Evolutionary conservation across 176 grass and related monocot species (phyloP), one percentile per base, ranked within the genome.

Genomic region (Lolium multiflorum): DNA sequence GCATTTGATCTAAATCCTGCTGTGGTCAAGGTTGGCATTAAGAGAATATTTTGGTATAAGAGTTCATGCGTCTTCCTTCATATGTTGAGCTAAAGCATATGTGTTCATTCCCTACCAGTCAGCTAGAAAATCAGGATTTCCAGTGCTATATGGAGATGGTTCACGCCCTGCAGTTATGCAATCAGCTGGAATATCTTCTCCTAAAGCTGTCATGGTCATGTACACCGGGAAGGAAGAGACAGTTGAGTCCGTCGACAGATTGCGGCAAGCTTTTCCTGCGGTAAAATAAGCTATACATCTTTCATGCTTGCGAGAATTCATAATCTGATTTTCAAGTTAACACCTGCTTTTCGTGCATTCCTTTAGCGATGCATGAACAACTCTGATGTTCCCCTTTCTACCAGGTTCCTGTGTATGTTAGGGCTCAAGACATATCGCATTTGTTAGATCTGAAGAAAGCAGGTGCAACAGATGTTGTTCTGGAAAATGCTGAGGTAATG

Each of bases 131-230:
- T 85, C 85, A 35, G 97, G 97, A 60, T 96, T 99, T 78, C 83
- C 84, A 25, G 81, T 96, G 82, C 71, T 96, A 21, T 99, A 96
- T 15, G 97, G 97, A 67, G 97, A 99, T 88, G 94, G 97, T 43
- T 99, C 97, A 26, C 92, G 92, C 9, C 97, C 94, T n/a, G 81
- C 89, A 81, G 94, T 99, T 84, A 85, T 99, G 85, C 97, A 99
- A 62, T 96, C 97, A 67, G 97, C 97, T 51, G 90, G 97, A 77
- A 83, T 99, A 94, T 91, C 94, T n/a, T 91, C 91, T 88, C 97
- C 97, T 59, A 94, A 99, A 93, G 97, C 97, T 88, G 89, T 99
- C 59, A 96, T 99, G 94, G 62, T 96, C 71, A 99, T 99, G 97
- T 91, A 99, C 72, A 89, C 91, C 1, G 93, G 91, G 78, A 95